Evolutionary conservation across 2,329 filamentous ascomycete species (phyloP), one percentile per base, ranked within the genome.

Genomic region (Stagonosporopsis tanaceti): DNA sequence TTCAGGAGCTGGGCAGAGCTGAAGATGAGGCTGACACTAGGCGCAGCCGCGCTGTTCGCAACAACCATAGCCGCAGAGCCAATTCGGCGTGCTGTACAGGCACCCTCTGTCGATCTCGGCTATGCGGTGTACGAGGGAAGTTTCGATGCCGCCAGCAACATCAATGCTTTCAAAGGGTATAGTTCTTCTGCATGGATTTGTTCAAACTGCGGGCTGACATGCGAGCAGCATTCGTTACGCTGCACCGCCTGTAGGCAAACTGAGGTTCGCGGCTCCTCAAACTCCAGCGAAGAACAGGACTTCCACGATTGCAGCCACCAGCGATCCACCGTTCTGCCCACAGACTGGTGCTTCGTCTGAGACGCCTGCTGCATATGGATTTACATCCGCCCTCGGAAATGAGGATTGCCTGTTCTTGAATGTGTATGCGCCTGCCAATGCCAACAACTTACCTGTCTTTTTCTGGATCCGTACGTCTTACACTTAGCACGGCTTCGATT

Each of bases 391-490:
- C 11, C 62, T 68, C 14, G 70, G 73, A 5, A 64, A 73, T 27
- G 77, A 80, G 56, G 77, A 80, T 60, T 80, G 78, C 59, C 53
- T 80, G 45, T 73, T 76, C 35, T 57, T 79, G 37, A 78, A 80
- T 50, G 74, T 79, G 4, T 74, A 73, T 52, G 74, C 73, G 6
- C 78, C 78, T 4, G 63, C 63, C 5, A 68, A 75, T 39, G 76
- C 78, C 1, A 81, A 77, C 12, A 82, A 81, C 55, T 62, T 85
- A 22, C 82, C 83, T 0, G 82, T 86, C 5, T 84, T 82, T 80
- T 73, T 85, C 9, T 85, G 82, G 66, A 84, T 85, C 42, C 81
- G 75, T 78, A 59, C 55, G 76, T 71, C 8, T 28, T 27, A 24
- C 9, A 5, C 41, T 20, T 11, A 27, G 22, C 3, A 32, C 57